Percentiles rank a stretch among this genome's conserved stretches.
phyloP scores from a whole-genome alignment of 2,329 filamentous ascomycete species.

The Scytalidium sp. region DNA sequence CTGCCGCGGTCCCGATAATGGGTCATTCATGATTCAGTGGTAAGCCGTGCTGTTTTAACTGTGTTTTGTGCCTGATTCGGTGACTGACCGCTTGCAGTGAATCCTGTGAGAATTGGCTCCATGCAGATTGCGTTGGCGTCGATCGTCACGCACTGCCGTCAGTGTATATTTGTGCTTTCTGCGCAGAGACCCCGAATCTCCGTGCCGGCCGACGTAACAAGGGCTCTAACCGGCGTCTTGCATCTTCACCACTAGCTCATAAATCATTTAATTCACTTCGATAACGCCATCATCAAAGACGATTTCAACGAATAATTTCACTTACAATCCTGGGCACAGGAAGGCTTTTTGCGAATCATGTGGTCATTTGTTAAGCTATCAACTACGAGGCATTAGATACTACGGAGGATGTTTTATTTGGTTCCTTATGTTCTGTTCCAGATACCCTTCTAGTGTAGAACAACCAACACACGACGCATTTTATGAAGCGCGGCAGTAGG shows the following conservation, averaged over 20 bases:
- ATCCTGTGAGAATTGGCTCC: constrained; percentile 63
- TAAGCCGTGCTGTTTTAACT: constrained; percentile 33
- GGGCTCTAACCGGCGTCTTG: constrained; percentile 16
- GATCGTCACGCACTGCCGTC: constrained; percentile 51
- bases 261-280: constrained; percentile 42
- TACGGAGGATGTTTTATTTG: neutral
- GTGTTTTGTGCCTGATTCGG: constrained; percentile 2
- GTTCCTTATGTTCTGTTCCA: neutral
- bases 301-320: neutral
- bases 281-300: constrained; percentile 17
- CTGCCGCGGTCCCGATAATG: constrained; percentile 42
- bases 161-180: constrained; percentile 63
- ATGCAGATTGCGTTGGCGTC: constrained; percentile 61
- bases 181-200: constrained; percentile 56
- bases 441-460: constrained; percentile 13
- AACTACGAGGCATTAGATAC: neutral
- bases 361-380: neutral
- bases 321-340: too few species aligned
- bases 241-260: constrained; percentile 37
- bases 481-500: neutral
- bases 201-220: constrained; percentile 47
- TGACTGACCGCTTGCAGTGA: constrained; percentile 40
- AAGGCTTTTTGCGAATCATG: neutral
- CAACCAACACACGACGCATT: constrained; percentile 7
- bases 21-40: constrained; percentile 62